Conservation (phyloP, 108 stramenopile genomes). For the Epithemia pelagica region DNA sequence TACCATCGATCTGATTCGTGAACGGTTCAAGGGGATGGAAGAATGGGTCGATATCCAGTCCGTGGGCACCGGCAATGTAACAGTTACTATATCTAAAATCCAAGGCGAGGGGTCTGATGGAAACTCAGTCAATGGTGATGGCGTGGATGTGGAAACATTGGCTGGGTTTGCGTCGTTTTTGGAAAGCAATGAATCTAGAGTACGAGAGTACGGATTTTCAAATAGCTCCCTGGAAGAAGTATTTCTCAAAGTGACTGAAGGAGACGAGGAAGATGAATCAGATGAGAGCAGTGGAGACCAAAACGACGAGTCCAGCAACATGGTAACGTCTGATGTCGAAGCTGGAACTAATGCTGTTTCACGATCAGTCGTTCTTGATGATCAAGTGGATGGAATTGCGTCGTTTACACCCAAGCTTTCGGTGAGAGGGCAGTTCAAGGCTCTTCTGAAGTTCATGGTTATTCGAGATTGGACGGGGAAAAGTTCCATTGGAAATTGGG, state of each 20-base stretch:
- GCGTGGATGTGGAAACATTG: conserved; percentile 20
- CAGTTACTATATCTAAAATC: conserved; percentile 24
- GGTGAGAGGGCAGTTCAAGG: conserved; percentile 19
- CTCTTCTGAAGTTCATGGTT: conserved; percentile 15
- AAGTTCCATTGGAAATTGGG: conserved; percentile 29
- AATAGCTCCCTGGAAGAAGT: conserved; percentile 55
- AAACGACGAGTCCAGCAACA: too few relatives aligned
- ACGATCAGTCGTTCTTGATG: conserved; percentile 2
- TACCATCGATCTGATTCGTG: conserved; percentile 19
- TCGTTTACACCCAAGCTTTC: conserved; percentile 23
- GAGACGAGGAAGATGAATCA: conserved; percentile 10
- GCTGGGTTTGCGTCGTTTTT: conserved; percentile 36
- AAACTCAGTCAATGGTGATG: conserved; percentile 12
- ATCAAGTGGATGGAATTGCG: not conserved
- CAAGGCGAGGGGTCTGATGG: conserved; percentile 14
- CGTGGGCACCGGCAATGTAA: conserved; percentile 27
- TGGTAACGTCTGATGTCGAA: too few relatives aligned
- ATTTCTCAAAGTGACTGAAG: conserved; percentile 47
- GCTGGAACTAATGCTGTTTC: too few relatives aligned
- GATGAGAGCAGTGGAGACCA: too few relatives aligned
- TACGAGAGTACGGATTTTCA: conserved; percentile 48
- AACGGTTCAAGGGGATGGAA: conserved; percentile 14
- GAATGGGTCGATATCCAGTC: conserved; percentile 19
- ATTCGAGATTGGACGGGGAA: conserved; percentile 24
- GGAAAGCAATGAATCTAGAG: conserved; percentile 28